Evolutionary conservation across 2,329 filamentous ascomycete species (phyloP), one percentile per base, ranked within the genome.

Genomic region (Fusarium citri): DNA sequence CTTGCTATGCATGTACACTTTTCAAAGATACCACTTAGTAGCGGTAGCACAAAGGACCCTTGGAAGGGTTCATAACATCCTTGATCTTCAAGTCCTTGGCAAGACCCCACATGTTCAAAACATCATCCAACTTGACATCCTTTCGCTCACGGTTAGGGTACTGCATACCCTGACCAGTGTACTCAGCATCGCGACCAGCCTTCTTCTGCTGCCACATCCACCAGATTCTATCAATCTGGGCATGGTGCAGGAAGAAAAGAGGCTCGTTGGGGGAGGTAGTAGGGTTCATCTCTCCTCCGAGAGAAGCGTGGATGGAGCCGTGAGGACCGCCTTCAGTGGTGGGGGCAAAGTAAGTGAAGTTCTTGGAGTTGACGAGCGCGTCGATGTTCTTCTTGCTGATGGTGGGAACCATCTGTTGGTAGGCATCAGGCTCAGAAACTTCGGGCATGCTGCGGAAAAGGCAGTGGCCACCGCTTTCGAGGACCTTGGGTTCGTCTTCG

Each of bases 171-270:
- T 47, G 2, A 1, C 59, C 59, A 0, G 20, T 25, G 4, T 63
- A 63, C 42, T 63, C 58, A 1, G 47, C 18, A 7, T 55, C 31
- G 8, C 59, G 37, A 1, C 40, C 9, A 0, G 59, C 25, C 8
- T 63, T 63, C 31, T 63, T 15, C 34, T 59, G 43, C n/a, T 65
- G 60, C 62, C 62, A 65, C 15, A 42, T 1, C 40, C 34, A 37
- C 62, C 62, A 65, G 5, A 65, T 46, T 6, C 54, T 54, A 22
- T 65, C 62, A 3, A 65, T 47, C 10, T 48, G 46, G 2, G 60
- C 54, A 2, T 65, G 60, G 7, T 65, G 62, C 11, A 65, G 3
- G 41, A 65, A 65, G 41, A 65, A 65, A 2, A 65, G 53, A 31
- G 62, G 60, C 7, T 65, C 61, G 4, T 64, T 64, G 1, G 61